phyloP scores from a whole-genome alignment of 2,329 filamentous ascomycete genomes.

The Magnaporthiopsis rhizophila region DNA sequence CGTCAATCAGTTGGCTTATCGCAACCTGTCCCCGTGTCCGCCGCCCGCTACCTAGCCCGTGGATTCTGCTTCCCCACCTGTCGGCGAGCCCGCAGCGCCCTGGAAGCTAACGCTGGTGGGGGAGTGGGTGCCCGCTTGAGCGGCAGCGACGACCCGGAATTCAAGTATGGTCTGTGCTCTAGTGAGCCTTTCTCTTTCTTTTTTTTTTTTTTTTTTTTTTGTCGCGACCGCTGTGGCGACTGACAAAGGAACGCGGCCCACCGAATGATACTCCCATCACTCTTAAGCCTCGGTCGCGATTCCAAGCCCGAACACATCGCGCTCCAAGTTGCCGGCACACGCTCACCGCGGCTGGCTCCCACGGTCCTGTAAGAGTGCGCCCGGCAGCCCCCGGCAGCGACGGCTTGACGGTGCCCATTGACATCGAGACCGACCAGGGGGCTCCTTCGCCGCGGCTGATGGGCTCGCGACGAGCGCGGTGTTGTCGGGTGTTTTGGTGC shows the following conservation, averaged over 20 bases:
- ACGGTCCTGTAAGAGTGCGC: not conserved
- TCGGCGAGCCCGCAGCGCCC: not conserved
- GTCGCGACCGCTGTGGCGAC: not conserved
- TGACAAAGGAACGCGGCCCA: not conserved
- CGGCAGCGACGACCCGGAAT: not conserved
- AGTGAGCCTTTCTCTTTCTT: not conserved
- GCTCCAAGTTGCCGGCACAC: not conserved
- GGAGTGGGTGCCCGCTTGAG: not conserved
- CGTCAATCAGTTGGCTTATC: not conserved
- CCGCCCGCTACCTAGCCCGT: too few relatives aligned
- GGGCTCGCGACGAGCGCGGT: not conserved
- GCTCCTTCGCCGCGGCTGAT: not conserved
- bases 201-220: not conserved
- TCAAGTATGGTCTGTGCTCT: not conserved
- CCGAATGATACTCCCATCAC: not conserved
- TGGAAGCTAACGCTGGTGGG: not conserved
- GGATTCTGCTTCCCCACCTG: not conserved
- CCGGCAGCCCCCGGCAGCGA: not conserved
- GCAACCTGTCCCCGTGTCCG: not conserved
- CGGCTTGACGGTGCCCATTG: not conserved
- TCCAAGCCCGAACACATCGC: not conserved
- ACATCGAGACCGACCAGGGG: not conserved
- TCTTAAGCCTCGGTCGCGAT: not conserved
- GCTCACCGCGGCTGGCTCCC: not conserved
- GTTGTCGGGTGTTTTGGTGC: not conserved